A percentile compares a stretch with the other conserved stretches of the same genome.
These are phyloP conservation scores for Saturnispora besseyi DNA, from an alignment of 805 yeast species.

Conservation along the genomic window DNA sequence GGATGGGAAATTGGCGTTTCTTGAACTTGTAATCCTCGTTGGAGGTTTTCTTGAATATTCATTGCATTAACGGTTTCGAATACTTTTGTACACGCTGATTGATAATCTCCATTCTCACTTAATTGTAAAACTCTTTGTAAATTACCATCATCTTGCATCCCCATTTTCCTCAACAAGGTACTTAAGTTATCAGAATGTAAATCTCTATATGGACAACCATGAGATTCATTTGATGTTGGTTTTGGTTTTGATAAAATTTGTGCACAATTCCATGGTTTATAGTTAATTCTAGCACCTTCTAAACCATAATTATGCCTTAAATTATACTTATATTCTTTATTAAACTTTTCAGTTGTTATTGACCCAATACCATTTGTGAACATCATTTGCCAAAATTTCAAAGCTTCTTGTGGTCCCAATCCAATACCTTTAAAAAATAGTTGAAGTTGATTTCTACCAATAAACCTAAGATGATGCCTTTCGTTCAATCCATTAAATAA, in stretches of 20 bases:
- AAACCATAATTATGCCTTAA: slow-evolving; percentile 85
- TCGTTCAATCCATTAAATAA: slow-evolving; percentile 52
- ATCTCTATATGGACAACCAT: slow-evolving; percentile 92
- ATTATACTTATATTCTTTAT: slow-evolving; percentile 82
- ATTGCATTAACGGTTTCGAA: slow-evolving; percentile 61
- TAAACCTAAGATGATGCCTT: slow-evolving; percentile 68
- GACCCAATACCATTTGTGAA: slow-evolving; percentile 45
- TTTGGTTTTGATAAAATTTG: slow-evolving; percentile 65
- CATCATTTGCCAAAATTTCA: slow-evolving; percentile 72
- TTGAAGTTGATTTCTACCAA: slow-evolving; percentile 79
- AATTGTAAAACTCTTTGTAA: slow-evolving; percentile 55
- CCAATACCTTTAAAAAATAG: slow-evolving; percentile 88
- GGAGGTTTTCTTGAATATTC: slow-evolving; percentile 29
- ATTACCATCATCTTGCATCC: slow-evolving; percentile 45
- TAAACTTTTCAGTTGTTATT: slow-evolving; percentile 63
- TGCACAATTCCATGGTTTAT: slow-evolving; percentile 79
- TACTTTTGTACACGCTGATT: slow-evolving; percentile 83
- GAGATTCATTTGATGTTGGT: slow-evolving; percentile 59
- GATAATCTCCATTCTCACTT: slow-evolving; percentile 60
- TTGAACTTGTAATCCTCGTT: slow-evolving; percentile 36
- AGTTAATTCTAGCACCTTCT: slow-evolving; percentile 82
- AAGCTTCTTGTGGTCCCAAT: slow-evolving; percentile 74
- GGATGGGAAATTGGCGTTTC: slow-evolving; percentile 74
- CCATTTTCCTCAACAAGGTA: slow-evolving; percentile 49
- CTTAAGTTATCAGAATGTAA: slow-evolving; percentile 56